Evolutionary conservation across 192 early-diverging fungal genomes (phyloP), one percentile per base, ranked within the genome.

Genomic region (Linnemannia exigua): DNA sequence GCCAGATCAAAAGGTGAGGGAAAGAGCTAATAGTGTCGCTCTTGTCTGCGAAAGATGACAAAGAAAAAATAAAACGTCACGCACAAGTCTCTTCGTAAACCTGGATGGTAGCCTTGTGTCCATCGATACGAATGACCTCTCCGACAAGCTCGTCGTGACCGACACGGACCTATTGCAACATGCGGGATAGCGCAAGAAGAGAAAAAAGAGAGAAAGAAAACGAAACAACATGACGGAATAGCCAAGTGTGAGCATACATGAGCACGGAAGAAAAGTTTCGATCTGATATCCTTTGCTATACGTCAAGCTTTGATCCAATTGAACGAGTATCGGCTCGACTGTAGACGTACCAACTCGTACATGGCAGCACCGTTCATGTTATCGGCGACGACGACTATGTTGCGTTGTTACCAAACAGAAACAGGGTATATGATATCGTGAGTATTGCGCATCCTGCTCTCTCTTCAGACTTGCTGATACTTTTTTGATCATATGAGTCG

Each of bases 31-130:
- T 67, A 44, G 20, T 46, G 47, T 17, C 47, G 41, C 28, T 63
- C 58, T 63, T 63, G 28, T 63, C 41, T 44, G 41, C 9, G 41
- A 44, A 9, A 44, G 16, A n/a, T 51, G 28, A 15, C n/a, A n/a
- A n/a, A n/a, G n/a, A 19, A 63, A 46, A 12, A 72, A 6, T 63
- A 63, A 63, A 31, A 63, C 5, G 31, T 68, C 33, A 88, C 87
- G 51, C 88, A 96, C 96, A 95, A 66, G 99, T 99, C 88, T 99
- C 99, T 81, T 99, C 99, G 92, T 99, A 99, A 31, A 99, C 99
- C 90, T 99, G 99, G 81, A 99, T 95, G 33, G 99, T 99, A n/a
- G 97, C 97, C 91, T 99, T 99, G 89, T 99, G 97, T 76, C 96
- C 95, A 54, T 99, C 99, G 81, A 99, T 96, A 91, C 98, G 96